A percentile compares a stretch with the other conserved stretches of the same genome.
Conservation (phyloP, 2,329 filamentous ascomycete species). For the Stylonectria norvegica region DNA sequence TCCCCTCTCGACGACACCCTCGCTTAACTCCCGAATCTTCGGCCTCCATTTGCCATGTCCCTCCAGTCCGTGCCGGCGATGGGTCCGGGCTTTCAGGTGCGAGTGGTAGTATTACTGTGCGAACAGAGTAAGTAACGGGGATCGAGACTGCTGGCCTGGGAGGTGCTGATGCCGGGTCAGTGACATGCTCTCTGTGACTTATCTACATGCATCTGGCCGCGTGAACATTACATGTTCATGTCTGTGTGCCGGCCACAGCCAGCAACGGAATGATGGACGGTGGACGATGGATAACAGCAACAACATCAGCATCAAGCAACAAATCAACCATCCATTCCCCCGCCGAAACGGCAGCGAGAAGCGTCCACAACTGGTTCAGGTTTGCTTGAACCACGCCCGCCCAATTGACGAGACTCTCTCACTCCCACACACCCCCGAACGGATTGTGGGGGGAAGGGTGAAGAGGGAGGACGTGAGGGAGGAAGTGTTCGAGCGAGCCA, state of each 20-base stretch:
- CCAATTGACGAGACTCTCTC: background rate
- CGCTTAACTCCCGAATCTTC: constrained; percentile 7
- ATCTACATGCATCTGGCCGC: too few species aligned
- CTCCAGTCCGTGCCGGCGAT: background rate
- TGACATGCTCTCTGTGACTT: background rate
- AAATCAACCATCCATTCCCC: constrained; percentile 11
- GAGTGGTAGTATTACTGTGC: too few species aligned
- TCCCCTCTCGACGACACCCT: background rate
- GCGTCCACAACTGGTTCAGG: background rate
- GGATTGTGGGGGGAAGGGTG: too few species aligned
- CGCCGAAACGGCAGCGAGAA: constrained; percentile 3
- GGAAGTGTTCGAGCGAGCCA: too few species aligned
- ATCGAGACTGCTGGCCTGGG: too few species aligned
- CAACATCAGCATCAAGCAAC: constrained; percentile 1
- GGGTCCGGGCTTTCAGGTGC: background rate
- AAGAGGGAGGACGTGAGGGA: too few species aligned
- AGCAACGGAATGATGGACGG: too few species aligned
- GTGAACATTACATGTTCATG: too few species aligned
- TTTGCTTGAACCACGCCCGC: background rate
- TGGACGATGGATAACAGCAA: too few species aligned
- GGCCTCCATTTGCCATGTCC: constrained; percentile 6
- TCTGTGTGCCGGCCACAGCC: too few species aligned
- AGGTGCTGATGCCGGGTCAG: too few species aligned
- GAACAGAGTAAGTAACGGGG: too few species aligned
- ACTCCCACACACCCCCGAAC: constrained; percentile 1